These are phyloP conservation scores for Gracilaria gracilis DNA, from an alignment of 23 red algal genomes.

Conservation along the genomic window DNA sequence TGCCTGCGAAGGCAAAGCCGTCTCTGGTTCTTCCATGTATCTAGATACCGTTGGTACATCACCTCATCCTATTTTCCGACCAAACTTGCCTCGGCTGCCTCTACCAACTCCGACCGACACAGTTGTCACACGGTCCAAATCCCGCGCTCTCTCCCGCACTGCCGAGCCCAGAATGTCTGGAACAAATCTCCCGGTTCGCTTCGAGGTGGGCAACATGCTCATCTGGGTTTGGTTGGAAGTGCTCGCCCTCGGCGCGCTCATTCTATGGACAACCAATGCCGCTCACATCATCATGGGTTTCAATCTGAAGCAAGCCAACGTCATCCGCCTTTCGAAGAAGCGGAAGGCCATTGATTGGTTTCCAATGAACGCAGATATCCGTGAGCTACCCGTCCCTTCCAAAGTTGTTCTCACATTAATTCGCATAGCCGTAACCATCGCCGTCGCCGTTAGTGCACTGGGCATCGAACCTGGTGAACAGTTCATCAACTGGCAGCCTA, in stretches of 20 bases:
- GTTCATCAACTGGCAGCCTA: background rate
- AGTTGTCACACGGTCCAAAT: too few species aligned
- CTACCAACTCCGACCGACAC: too few species aligned
- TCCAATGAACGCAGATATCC: conserved; percentile 26
- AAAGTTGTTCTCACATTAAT: conserved; percentile 16
- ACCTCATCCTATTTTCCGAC: background rate
- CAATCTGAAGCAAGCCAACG: background rate
- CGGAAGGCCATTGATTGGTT: background rate
- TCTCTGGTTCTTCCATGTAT: too few species aligned
- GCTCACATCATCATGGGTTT: background rate
- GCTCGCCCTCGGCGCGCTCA: conserved; percentile 1
- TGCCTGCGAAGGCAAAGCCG: too few species aligned
- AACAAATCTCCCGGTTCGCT: background rate
- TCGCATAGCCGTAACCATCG: background rate
- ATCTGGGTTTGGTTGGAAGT: conserved; percentile 34
- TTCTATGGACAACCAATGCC: conserved; percentile 20
- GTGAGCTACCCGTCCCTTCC: background rate
- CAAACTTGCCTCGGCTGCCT: too few species aligned
- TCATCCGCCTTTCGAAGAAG: background rate
- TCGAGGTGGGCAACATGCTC: conserved; percentile 20
- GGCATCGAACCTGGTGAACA: conserved; percentile 1
- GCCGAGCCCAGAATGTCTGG: background rate
- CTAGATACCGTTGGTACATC: too few species aligned
- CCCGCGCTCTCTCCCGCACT: background rate
- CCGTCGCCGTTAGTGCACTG: conserved; percentile 11